Conservation (phyloP, 805 yeast species). For the Candida caryicola region DNA sequence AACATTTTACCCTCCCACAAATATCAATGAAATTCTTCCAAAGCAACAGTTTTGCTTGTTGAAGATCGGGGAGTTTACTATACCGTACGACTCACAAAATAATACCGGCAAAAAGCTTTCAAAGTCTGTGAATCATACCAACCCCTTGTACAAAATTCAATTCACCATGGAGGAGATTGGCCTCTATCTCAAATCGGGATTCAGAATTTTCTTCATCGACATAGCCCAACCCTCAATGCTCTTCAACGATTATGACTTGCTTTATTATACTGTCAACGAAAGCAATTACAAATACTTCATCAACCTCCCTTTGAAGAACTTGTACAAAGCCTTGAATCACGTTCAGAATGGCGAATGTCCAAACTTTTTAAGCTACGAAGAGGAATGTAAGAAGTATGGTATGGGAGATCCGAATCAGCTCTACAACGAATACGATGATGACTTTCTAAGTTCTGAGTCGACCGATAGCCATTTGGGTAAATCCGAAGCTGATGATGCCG, state of each 20-base stretch:
- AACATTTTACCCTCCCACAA: constrained; percentile 54
- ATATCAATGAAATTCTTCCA: constrained; percentile 57
- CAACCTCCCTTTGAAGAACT: constrained; percentile 44
- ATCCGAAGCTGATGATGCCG: neutral
- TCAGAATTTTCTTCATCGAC: constrained; percentile 45
- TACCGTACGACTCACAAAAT: constrained; percentile 18
- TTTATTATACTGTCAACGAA: constrained; percentile 40
- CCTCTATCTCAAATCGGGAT: constrained; percentile 49
- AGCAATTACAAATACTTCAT: constrained; percentile 42
- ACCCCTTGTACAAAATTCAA: constrained; percentile 36
- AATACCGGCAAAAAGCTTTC: constrained; percentile 1
- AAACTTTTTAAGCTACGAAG: neutral
- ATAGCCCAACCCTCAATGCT: constrained; percentile 39
- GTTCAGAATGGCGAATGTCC: constrained; percentile 26
- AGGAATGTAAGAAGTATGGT: constrained; percentile 11
- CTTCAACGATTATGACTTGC: constrained; percentile 42
- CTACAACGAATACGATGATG: constrained; percentile 17
- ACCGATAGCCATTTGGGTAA: neutral
- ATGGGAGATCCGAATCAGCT: constrained; percentile 15
- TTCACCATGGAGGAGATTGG: constrained; percentile 58
- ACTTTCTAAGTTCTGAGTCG: neutral
- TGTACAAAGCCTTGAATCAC: constrained; percentile 45
- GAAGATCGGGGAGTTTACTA: constrained; percentile 48
- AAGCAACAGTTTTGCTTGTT: constrained; percentile 47
- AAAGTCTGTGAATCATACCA: constrained; percentile 15